Evolutionary conservation across 495 filamentous ascomycete species (phyloP), one percentile per base, ranked within the genome.

Genomic region (Penicillium paradoxum): DNA sequence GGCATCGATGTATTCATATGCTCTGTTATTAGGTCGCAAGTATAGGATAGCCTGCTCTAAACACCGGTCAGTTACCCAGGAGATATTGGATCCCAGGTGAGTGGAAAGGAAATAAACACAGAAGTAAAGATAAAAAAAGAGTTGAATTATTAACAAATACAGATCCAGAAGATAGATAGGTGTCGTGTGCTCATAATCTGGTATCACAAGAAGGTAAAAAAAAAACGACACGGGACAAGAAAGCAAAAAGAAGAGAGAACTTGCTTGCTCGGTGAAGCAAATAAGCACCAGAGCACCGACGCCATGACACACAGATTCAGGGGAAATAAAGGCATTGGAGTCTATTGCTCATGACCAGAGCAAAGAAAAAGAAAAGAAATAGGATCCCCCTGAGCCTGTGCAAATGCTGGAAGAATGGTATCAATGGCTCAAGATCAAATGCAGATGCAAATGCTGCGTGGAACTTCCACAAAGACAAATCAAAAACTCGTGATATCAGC

Each of bases 151-250:
- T 58, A 59, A 65, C 56, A 69, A 65, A 65, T 68, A 68, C 59
- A 68, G 57, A 54, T 58, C 57, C 50, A 72, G 63, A 64, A 66
- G 56, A 46, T 59, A 67, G 55, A 60, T 49, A 53, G 22, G 29
- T 55, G 43, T 68, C 68, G 48, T 37, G 39, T 45, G 68, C 64
- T 67, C 62, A 54, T 71, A 69, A 65, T 61, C 62, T 73, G 70
- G 68, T 73, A 71, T 73, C 67, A 61, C 59, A 56, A 55, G 57
- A 47, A 54, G 32, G 45, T 17, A 50, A 45, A 50, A 49, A 53
- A 51, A 54, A 15, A 45, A 34, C 44, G 33, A 48, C 30, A 22
- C 32, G 40, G 9, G 10, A 33, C 33, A 27, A 32, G 11, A 24
- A 14, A 37, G 32, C 39, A 18, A 19, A 27, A 3, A 52, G 21